phyloP scores from a whole-genome alignment of 2,329 filamentous ascomycete species.

The Ramularia collo-cygni region DNA sequence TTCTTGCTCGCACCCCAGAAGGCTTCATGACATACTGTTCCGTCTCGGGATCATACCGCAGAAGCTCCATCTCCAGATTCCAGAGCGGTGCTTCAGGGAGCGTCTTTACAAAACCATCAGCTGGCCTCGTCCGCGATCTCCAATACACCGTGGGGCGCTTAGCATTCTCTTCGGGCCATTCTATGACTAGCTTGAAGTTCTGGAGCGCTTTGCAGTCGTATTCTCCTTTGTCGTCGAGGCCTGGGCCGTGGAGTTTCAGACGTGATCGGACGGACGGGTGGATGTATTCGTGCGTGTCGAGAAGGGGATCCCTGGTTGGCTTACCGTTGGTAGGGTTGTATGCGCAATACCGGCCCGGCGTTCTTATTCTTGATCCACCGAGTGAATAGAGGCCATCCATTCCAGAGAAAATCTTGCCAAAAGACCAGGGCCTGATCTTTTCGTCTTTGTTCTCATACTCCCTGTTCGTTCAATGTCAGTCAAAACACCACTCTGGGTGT shows the following conservation, averaged over 20 bases:
- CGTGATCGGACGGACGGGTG: slow-evolving; percentile 44
- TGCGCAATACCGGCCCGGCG: slow-evolving; percentile 43
- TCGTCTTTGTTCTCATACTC: slow-evolving; percentile 39
- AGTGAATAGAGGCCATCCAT: slow-evolving; percentile 42
- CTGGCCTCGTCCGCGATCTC: slow-evolving; percentile 32
- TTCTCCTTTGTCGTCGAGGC: slow-evolving; percentile 37
- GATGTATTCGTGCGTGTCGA: slow-evolving; percentile 47
- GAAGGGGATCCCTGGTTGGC: slow-evolving; percentile 37
- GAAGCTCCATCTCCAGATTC: slow-evolving; percentile 38
- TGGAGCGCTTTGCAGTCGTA: slow-evolving; percentile 41
- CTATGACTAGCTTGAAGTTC: slow-evolving; percentile 43
- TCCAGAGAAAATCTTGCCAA: slow-evolving; percentile 42
- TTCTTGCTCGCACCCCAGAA: slow-evolving; percentile 12
- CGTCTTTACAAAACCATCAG: slow-evolving; percentile 32
- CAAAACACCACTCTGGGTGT: too few species aligned
- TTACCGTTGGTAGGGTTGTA: slow-evolving; percentile 39
- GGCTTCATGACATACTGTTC: slow-evolving; percentile 34
- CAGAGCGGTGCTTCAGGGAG: slow-evolving; percentile 42
- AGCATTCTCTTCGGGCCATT: slow-evolving; percentile 32
- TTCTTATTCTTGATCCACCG: slow-evolving; percentile 39
- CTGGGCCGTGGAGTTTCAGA: slow-evolving; percentile 40
- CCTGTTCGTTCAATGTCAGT: slow-evolving; percentile 8
- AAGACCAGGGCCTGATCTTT: slow-evolving; percentile 41
- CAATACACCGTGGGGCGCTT: slow-evolving; percentile 37
- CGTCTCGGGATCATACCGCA: slow-evolving; percentile 35